Percentiles rank a stretch among this genome's conserved stretches.
These are phyloP conservation scores for Brassica rapa DNA, from an alignment of 345 rosid species.

Conservation along the genomic window DNA sequence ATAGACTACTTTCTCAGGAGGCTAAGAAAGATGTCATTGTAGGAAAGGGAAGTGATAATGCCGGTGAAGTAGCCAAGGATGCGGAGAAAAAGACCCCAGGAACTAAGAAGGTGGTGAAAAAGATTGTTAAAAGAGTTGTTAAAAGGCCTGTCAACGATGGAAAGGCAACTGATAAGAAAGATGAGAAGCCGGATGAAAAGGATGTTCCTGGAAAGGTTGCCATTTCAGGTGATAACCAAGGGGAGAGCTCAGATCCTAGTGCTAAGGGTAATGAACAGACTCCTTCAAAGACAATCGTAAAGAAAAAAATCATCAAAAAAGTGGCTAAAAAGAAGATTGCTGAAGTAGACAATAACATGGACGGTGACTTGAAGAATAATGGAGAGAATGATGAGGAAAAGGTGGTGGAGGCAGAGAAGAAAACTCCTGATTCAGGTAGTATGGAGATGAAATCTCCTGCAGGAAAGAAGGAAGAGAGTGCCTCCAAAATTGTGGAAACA, in stretches of 20 bases:
- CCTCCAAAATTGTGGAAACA: slow-evolving; percentile 27
- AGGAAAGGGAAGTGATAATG: slow-evolving; percentile 48
- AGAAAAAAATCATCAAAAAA: slow-evolving; percentile 78
- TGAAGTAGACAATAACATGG: slow-evolving; percentile 42
- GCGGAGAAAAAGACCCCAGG: slow-evolving; percentile 46
- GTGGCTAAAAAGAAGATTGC: slow-evolving; percentile 75
- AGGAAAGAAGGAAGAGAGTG: slow-evolving; percentile 44
- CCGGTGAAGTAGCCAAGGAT: slow-evolving; percentile 42
- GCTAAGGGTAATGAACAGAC: slow-evolving; percentile 46
- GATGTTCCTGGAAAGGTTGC: slow-evolving; percentile 47
- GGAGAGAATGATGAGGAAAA: slow-evolving; percentile 46
- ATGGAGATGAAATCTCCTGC: slow-evolving; percentile 44
- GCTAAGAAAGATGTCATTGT: slow-evolving; percentile 51
- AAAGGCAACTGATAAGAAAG: slow-evolving; percentile 44
- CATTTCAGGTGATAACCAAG: slow-evolving; percentile 1
- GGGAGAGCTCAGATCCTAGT: slow-evolving; percentile 47
- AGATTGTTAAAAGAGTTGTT: slow-evolving; percentile 77
- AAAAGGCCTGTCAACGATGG: slow-evolving; percentile 57
- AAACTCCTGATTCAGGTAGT: slow-evolving; percentile 42
- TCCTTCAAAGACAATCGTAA: slow-evolving; percentile 55
- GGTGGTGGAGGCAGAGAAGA: slow-evolving; percentile 39
- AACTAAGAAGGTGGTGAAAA: slow-evolving; percentile 62
- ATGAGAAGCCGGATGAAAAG: slow-evolving; percentile 47
- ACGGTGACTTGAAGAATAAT: slow-evolving; percentile 45
- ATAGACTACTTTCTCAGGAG: slow-evolving; percentile 51